Percentiles rank a stretch among this genome's conserved stretches.
Conservation (phyloP, 306 rosid genomes). For the Quercus ilex region DNA sequence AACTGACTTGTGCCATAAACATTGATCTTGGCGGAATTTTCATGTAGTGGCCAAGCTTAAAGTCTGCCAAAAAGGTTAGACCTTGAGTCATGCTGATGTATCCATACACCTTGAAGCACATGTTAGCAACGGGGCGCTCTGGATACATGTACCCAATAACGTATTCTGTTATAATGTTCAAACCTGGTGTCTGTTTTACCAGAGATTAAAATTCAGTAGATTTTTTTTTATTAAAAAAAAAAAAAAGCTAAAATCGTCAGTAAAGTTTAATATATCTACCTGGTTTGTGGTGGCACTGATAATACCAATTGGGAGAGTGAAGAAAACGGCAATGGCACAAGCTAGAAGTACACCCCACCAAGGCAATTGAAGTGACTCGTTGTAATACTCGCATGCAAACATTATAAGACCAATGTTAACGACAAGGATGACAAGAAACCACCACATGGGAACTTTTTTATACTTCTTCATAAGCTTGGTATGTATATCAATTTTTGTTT, state of each 20-base stretch:
- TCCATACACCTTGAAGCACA: conserved; percentile 96
- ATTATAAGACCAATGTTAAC: conserved; percentile 55
- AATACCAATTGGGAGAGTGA: conserved; percentile 74
- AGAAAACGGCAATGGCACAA: conserved; percentile 56
- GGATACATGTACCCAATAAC: conserved; percentile 84
- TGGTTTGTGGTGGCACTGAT: conserved; percentile 79
- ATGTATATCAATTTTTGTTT: conserved; percentile 53
- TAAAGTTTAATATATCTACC: conserved; percentile 30
- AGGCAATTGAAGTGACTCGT: conserved; percentile 66
- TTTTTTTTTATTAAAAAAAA: background rate
- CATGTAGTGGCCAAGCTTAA: conserved; percentile 94
- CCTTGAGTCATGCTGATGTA: conserved; percentile 89
- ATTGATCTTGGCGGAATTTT: conserved; percentile 90
- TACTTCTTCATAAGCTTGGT: conserved; percentile 66
- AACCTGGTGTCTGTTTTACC: conserved; percentile 59
- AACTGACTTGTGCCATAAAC: conserved; percentile 87
- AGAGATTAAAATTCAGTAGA: conserved; percentile 9
- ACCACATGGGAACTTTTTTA: conserved; percentile 66
- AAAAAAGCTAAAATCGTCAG: background rate
- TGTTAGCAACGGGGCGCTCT: conserved; percentile 83
- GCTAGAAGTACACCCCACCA: conserved; percentile 92
- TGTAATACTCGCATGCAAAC: conserved; percentile 48
- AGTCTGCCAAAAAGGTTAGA: conserved; percentile 59
- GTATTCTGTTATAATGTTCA: conserved; percentile 86
- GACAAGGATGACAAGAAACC: conserved; percentile 58